Conservation (phyloP, 352 stramenopile genomes). For the Pythium phragmitis region DNA sequence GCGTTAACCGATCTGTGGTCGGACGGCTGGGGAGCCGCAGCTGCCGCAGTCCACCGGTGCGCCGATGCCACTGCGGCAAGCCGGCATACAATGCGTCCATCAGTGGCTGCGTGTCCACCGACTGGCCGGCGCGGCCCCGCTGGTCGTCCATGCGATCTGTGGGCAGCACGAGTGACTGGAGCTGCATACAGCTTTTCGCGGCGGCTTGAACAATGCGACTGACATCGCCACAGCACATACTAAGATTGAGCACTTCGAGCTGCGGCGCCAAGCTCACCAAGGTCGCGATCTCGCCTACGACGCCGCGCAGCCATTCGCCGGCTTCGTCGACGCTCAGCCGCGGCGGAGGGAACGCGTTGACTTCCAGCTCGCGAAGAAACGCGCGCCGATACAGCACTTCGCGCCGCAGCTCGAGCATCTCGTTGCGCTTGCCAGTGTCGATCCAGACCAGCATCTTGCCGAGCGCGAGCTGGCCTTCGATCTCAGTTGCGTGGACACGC, state of each 20-base stretch:
- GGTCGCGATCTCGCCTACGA: not conserved
- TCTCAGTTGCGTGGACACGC: constrained; percentile 1
- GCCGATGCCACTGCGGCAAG: constrained; percentile 5
- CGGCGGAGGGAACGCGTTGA: not conserved
- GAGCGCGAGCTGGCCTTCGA: constrained; percentile 10
- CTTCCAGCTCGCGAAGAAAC: constrained; percentile 12
- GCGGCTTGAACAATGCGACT: not conserved
- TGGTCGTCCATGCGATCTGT: not conserved
- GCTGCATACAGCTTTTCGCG: not conserved
- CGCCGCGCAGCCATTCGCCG: not conserved
- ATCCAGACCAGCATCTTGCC: not conserved
- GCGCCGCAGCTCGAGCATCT: constrained; percentile 10
- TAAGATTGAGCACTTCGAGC: constrained; percentile 14
- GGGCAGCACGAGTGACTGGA: constrained; percentile 10
- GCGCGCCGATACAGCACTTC: constrained; percentile 8
- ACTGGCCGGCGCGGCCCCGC: not conserved
- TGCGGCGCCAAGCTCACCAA: constrained; percentile 3
- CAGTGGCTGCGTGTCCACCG: not conserved
- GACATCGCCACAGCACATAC: constrained; percentile 1
- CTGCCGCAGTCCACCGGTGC: constrained; percentile 7
- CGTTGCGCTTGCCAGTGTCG: not conserved
- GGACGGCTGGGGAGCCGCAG: not conserved
- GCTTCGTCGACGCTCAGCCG: not conserved
- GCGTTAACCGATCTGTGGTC: not conserved
- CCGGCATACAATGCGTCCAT: constrained; percentile 1